Evolutionary conservation across 164 flowering plant species (phyloP).

Genomic region (Saururus chinensis): DNA sequence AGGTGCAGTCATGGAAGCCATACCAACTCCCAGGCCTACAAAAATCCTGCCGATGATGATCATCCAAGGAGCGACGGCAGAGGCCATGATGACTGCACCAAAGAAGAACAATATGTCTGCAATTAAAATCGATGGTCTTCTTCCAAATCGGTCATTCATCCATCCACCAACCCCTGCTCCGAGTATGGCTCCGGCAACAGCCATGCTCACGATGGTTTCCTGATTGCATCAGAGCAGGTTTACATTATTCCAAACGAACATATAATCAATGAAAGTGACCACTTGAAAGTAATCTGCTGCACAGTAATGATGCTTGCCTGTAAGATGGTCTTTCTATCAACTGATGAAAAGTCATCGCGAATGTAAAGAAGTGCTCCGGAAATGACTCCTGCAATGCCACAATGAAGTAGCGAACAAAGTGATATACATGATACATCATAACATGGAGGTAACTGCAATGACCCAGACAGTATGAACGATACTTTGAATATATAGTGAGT

Average conservation of each 20-base stretch:
- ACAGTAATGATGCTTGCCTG: slow-evolving; percentile 25
- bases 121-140: slow-evolving; percentile 42
- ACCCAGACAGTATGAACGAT: not conserved
- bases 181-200: slow-evolving; percentile 88
- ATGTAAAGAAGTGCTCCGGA: slow-evolving; percentile 92
- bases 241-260: not conserved
- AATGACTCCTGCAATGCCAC: slow-evolving; percentile 55
- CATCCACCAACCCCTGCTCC: slow-evolving; percentile 93
- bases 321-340: slow-evolving; percentile 47
- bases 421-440: too few relatives aligned
- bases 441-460: not conserved
- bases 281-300: too few relatives aligned
- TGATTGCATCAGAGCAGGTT: slow-evolving; percentile 8
- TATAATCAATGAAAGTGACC: not conserved
- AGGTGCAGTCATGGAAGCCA: slow-evolving; percentile 90
- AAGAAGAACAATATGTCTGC: slow-evolving; percentile 70
- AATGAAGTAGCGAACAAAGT: too few relatives aligned
- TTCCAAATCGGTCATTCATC: slow-evolving; percentile 58
- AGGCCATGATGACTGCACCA: slow-evolving; percentile 77
- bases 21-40: slow-evolving; percentile 81
- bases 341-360: slow-evolving; percentile 58
- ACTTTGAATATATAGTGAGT: too few relatives aligned
- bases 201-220: slow-evolving; percentile 92
- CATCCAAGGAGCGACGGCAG: slow-evolving; percentile 43
- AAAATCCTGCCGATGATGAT: slow-evolving; percentile 58